Base-by-base conservation (phyloP, 108 stramenopile species). In the Cyclotella atomus region DNA sequence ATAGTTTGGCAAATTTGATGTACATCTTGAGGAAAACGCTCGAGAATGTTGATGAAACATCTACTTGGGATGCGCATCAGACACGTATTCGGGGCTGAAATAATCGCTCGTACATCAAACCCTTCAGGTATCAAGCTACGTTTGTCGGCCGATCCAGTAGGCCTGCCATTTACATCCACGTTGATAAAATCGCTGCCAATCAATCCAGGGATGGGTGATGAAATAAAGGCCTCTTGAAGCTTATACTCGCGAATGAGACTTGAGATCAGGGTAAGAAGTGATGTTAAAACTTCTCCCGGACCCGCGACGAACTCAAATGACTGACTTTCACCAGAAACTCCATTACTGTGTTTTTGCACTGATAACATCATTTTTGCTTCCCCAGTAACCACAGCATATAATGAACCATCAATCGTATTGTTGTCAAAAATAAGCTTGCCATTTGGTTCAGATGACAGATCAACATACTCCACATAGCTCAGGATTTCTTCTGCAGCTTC, bases 301-400 rank as follows among this genome's bases (percentile, higher is more conserved):
- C 73, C 81, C 25, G 59, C 50, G n/a, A 57, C 55, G 65, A 67
- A 76, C 7, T 55, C 44, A 41, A 76, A 81, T 2, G n/a, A 73
- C 28, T 43, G 50, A 68, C 66, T 46, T 28, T 53, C 56, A 36
- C 68, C 60, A 19, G 67, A 29, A 49, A n/a, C 15, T 47, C 29
- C 10, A 47, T 16, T 36, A 16, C 14, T 30, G 45, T 2, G 15
- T 7, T 34, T 32, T 3, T 54, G 20, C n/a, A 59, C 65, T 15
- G 74, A 75, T 55, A 61, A 63, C 34, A 27, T 59, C 35, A 62
- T 66, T 19, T 59, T 52, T 15, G 83, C 75, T 49, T 69, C 54
- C 60, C 86, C 86, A 4, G 59, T 41, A 19, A 87, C 61, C 3
- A 87, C 77, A 33, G 62, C 76, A 64, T 76, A 87, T n/a, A 84